Conservation (phyloP, 768 basidiomycete species). For the Lentinula raphanica region DNA sequence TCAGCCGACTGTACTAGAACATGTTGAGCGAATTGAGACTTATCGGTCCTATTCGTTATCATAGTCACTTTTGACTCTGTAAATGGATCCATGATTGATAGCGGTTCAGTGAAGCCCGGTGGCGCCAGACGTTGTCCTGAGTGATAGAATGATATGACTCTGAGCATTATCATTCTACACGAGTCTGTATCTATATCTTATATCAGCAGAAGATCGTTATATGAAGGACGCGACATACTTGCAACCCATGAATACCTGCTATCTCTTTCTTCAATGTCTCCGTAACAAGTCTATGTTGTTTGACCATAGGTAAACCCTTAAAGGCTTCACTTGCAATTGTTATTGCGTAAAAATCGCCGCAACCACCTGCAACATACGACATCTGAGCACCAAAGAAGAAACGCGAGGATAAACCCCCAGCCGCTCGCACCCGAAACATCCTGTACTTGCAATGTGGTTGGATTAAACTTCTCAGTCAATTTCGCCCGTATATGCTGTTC, state of each 20-base stretch:
- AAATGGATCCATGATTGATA: background rate
- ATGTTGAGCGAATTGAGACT: background rate
- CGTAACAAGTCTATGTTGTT: conserved; percentile 91
- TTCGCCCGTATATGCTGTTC: conserved; percentile 70
- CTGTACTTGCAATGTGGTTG: conserved; percentile 78
- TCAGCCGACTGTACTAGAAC: background rate
- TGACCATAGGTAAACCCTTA: conserved; percentile 79
- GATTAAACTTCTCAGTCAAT: conserved; percentile 68
- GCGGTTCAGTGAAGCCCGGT: background rate
- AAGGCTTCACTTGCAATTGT: conserved; percentile 81
- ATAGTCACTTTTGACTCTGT: background rate
- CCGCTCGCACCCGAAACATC: conserved; percentile 84
- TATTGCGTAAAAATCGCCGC: conserved; percentile 96
- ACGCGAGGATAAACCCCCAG: conserved; percentile 3
- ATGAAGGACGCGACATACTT: conserved; percentile 45
- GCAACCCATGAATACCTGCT: conserved; percentile 86
- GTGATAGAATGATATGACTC: background rate
- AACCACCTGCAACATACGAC: conserved; percentile 65
- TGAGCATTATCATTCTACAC: conserved; percentile 15
- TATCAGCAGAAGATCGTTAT: conserved; percentile 7
- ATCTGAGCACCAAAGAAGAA: conserved; percentile 5
- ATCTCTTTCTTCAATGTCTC: conserved; percentile 86
- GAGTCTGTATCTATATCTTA: conserved; percentile 37
- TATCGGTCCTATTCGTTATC: background rate
- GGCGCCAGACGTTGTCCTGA: too few relatives aligned